phyloP scores from a whole-genome alignment of 805 yeast species.

The Saccharomycodes ludwigii region DNA sequence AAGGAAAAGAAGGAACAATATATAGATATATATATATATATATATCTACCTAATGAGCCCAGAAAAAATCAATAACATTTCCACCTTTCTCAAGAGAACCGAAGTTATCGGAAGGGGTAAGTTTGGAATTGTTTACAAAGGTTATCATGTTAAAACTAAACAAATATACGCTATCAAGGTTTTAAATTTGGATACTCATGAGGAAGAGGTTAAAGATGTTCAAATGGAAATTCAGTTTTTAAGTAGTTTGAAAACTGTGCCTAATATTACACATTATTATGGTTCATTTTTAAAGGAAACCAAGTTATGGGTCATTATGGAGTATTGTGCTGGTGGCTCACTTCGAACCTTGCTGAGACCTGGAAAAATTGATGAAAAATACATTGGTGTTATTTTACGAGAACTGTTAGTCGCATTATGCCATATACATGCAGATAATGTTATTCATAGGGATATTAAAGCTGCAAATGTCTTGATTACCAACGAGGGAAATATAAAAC shows the following conservation, averaged over 20 bases:
- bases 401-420: constrained; percentile 70
- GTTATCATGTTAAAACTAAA: constrained; percentile 53
- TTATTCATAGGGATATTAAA: constrained; percentile 91
- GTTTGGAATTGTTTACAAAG: constrained; percentile 94
- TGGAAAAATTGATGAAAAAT: constrained; percentile 77
- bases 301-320: constrained; percentile 96
- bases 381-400: constrained; percentile 71
- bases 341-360: constrained; percentile 75
- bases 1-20: constrained; percentile 4
- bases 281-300: constrained; percentile 82
- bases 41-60: constrained; percentile 6
- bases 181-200: constrained; percentile 79
- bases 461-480: constrained; percentile 90
- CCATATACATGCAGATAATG: constrained; percentile 77
- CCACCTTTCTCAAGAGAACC: constrained; percentile 52
- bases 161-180: constrained; percentile 88
- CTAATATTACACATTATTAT: constrained; percentile 87
- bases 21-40: too few species aligned
- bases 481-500: constrained; percentile 78
- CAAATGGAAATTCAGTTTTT: constrained; percentile 86
- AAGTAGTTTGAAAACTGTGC: constrained; percentile 67
- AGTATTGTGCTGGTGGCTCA: constrained; percentile 93
- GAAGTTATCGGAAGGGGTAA: constrained; percentile 94
- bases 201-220: constrained; percentile 89
- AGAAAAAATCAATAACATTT: too few species aligned